A percentile compares a stretch with the other conserved stretches of the same genome.
phyloP scores from a whole-genome alignment of 2,329 filamentous ascomycete genomes.

The Penicillium expansum region DNA sequence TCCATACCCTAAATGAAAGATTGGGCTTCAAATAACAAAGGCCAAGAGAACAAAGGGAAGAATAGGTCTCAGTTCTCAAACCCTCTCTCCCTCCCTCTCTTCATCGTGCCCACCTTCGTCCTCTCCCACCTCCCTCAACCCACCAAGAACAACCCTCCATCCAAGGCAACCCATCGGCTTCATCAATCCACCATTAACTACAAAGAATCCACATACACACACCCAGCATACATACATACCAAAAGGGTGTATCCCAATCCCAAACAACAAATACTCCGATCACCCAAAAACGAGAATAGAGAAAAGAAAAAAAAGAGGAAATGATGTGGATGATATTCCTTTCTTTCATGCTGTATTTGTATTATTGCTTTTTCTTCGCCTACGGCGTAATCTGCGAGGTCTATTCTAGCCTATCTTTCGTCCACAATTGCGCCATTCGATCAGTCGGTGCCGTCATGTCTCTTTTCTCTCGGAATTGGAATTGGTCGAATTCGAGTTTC shows the following conservation, averaged over 20 bases:
- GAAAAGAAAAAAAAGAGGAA: neutral
- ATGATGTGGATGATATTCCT: neutral
- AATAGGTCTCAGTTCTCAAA: neutral
- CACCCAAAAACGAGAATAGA: neutral
- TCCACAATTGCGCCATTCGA: slow-evolving; percentile 12
- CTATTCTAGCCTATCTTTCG: neutral
- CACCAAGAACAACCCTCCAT: neutral
- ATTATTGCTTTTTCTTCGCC: slow-evolving; percentile 5
- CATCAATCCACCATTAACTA: neutral
- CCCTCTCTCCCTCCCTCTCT: neutral
- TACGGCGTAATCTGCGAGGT: neutral
- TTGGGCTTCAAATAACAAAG: neutral
- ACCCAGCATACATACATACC: neutral
- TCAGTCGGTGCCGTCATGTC: slow-evolving; percentile 11
- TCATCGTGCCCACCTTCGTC: neutral
- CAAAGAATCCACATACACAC: neutral
- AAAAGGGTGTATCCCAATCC: neutral
- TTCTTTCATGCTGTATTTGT: neutral
- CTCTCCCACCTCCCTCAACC: neutral
- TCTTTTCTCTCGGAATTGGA: neutral
- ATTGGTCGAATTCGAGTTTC: neutral
- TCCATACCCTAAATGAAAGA: neutral
- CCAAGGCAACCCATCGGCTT: neutral
- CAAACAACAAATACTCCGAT: neutral
- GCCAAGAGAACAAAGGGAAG: neutral